phyloP scores from a whole-genome alignment of 2,329 filamentous ascomycete species.

The Neonectria faginata region DNA sequence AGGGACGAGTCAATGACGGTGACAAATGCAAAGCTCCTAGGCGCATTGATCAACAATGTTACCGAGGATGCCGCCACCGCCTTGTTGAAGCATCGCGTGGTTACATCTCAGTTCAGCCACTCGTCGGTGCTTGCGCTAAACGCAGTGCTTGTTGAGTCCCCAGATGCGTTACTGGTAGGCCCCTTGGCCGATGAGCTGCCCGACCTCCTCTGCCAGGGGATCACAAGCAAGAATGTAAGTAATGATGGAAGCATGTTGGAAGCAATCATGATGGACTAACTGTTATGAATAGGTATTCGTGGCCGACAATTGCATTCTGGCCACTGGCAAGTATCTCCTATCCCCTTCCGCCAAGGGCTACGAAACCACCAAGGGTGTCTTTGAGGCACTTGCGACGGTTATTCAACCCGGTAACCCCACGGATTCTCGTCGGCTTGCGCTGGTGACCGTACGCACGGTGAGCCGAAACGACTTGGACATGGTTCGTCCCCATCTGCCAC shows the following conservation, averaged over 20 bases:
- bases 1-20: conserved; percentile 83
- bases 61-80: conserved; percentile 74
- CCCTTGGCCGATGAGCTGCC: conserved; percentile 79
- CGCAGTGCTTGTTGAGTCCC: conserved; percentile 85
- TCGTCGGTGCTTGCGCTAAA: conserved; percentile 89
- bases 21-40: conserved; percentile 90
- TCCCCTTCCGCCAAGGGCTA: conserved; percentile 75
- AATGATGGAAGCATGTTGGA: background rate
- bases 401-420: conserved; percentile 82
- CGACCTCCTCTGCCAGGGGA: conserved; percentile 82
- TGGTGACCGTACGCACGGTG: conserved; percentile 90
- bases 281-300: conserved; percentile 73
- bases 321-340: conserved; percentile 90
- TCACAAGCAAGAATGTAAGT: conserved; percentile 80
- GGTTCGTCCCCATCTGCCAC: conserved; percentile 81
- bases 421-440: conserved; percentile 85
- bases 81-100: conserved; percentile 77
- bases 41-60: conserved; percentile 89
- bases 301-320: conserved; percentile 87
- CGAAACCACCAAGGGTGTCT: conserved; percentile 81
- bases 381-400: conserved; percentile 79
- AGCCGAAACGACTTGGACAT: conserved; percentile 83
- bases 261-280: conserved; percentile 12
- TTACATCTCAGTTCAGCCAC: conserved; percentile 79
- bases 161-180: conserved; percentile 74